Conservation (phyloP, 805 yeast genomes). For the Candida easanensis region DNA sequence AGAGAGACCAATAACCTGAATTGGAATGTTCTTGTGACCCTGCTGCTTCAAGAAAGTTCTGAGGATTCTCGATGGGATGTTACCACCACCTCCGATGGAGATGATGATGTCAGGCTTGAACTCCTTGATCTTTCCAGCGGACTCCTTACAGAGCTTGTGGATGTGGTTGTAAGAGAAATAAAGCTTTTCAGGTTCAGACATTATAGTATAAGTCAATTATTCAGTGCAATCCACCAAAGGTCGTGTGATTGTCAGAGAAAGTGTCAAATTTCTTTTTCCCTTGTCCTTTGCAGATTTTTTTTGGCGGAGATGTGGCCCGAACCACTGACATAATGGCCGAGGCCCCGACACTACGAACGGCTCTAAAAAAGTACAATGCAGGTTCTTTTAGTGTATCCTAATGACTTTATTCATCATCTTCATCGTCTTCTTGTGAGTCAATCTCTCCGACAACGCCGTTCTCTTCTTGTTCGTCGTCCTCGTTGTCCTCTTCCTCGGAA, state of each 20-base stretch:
- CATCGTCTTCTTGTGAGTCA: conserved; percentile 3
- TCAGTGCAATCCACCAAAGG: not conserved
- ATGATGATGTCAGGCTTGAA: conserved; percentile 54
- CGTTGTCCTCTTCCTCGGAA: conserved; percentile 32
- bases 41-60: conserved; percentile 58
- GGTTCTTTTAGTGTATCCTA: not conserved
- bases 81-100: conserved; percentile 75
- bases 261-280: not conserved
- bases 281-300: not conserved
- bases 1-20: conserved; percentile 67
- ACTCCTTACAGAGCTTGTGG: conserved; percentile 77
- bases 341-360: no score
- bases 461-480: conserved; percentile 13
- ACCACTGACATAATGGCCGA: no score
- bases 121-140: conserved; percentile 47
- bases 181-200: conserved; percentile 36
- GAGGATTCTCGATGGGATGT: conserved; percentile 59
- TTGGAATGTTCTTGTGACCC: conserved; percentile 65
- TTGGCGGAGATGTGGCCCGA: not conserved
- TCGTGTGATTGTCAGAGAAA: not conserved
- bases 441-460: not conserved
- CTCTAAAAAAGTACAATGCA: no score
- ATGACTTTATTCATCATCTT: not conserved
- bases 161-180: conserved; percentile 78
- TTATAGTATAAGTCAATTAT: not conserved